phyloP scores from a whole-genome alignment of 352 stramenopile genomes.

The Blastocystis sp. region DNA sequence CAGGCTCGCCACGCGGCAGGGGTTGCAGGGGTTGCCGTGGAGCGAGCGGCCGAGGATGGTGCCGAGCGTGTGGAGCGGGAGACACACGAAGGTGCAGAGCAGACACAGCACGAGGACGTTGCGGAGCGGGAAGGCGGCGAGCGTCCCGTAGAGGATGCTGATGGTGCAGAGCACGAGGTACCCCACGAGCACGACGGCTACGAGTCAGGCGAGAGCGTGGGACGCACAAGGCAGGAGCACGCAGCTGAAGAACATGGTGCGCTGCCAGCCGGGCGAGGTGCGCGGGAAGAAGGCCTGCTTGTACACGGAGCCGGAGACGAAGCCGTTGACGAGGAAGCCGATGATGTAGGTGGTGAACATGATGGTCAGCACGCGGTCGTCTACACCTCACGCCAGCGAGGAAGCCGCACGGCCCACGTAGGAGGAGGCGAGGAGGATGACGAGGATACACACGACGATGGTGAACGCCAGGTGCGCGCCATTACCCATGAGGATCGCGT shows the following conservation, averaged over 20 bases:
- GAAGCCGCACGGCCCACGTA: conserved; percentile 43
- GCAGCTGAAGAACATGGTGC: conserved; percentile 83
- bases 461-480: conserved; percentile 85
- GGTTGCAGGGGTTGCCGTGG: conserved; percentile 79
- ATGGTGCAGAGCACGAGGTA: conserved; percentile 87
- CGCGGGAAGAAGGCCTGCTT: conserved; percentile 88
- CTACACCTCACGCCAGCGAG: background rate
- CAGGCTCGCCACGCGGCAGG: conserved; percentile 94
- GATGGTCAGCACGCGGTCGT: conserved; percentile 51
- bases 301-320: conserved; percentile 86
- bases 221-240: conserved; percentile 17
- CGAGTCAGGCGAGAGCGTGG: background rate
- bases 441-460: conserved; percentile 92
- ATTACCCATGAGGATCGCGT: conserved; percentile 92
- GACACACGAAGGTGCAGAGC: conserved; percentile 95
- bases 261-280: conserved; percentile 87
- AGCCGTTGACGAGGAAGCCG: conserved; percentile 82
- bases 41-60: conserved; percentile 94
- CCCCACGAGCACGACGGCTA: conserved; percentile 80
- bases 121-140: conserved; percentile 79
- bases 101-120: conserved; percentile 82
- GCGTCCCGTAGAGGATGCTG: conserved; percentile 80
- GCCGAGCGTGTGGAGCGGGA: conserved; percentile 91
- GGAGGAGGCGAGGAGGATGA: conserved; percentile 85
- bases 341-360: conserved; percentile 10